Evolutionary conservation across 371 early-diverging fungal genomes (phyloP).

Genomic region (Apophysomyces trapeziformis): DNA sequence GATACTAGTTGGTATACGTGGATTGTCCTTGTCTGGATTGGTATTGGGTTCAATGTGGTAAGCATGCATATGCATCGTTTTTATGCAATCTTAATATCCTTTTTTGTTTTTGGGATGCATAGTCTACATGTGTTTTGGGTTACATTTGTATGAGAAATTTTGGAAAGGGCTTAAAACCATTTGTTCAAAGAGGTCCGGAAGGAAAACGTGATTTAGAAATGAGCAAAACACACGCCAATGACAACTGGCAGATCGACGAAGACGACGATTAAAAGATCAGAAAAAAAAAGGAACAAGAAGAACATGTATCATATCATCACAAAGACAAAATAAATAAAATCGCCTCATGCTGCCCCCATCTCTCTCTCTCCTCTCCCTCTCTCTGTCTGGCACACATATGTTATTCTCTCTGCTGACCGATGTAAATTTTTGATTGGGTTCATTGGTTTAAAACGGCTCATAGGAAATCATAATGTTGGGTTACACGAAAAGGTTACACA

Average conservation of each 20-base stretch:
- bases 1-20: slow-evolving; percentile 53
- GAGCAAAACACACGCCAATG: slow-evolving; percentile 24
- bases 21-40: slow-evolving; percentile 48
- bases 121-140: slow-evolving; percentile 30
- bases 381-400: too few species aligned
- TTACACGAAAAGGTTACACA: too few species aligned
- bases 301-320: not conserved
- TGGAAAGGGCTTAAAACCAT: slow-evolving; percentile 44
- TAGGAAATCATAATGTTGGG: too few species aligned
- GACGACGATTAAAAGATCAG: slow-evolving; percentile 14
- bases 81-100: too few species aligned
- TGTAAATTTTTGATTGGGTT: too few species aligned
- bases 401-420: too few species aligned
- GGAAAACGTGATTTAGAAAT: slow-evolving; percentile 44
- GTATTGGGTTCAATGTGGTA: slow-evolving; percentile 28
- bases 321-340: not conserved
- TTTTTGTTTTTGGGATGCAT: not conserved
- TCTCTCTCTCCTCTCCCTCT: too few species aligned
- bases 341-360: not conserved
- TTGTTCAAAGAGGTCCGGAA: slow-evolving; percentile 34
- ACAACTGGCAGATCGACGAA: slow-evolving; percentile 51
- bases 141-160: slow-evolving; percentile 36
- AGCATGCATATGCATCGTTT: not conserved
- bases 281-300: not conserved
- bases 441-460: too few species aligned